Conservation (phyloP, 2,329 filamentous ascomycete genomes). For the Dactylellina cionopaga region DNA sequence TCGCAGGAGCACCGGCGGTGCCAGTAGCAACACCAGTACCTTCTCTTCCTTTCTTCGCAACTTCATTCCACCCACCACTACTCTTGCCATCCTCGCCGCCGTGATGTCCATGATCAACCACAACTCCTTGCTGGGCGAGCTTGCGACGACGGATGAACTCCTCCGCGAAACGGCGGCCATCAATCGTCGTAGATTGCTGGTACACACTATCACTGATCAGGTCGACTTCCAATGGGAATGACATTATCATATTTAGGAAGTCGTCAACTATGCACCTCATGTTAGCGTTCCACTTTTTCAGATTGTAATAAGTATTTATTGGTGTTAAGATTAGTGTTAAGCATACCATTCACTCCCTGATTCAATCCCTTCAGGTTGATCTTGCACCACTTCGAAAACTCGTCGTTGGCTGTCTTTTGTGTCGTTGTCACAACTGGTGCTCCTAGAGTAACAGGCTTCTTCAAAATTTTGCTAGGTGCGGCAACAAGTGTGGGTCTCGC, state of each 20-base stretch:
- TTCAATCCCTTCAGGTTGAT: constrained; percentile 80
- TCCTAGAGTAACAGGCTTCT: constrained; percentile 60
- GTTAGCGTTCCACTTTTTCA: neutral
- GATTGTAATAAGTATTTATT: neutral
- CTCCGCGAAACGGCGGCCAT: constrained; percentile 90
- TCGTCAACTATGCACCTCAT: constrained; percentile 72
- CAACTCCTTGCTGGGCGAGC: constrained; percentile 88
- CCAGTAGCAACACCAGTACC: neutral
- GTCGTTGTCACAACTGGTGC: constrained; percentile 64
- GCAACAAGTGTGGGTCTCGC: constrained; percentile 52
- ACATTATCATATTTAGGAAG: constrained; percentile 79
- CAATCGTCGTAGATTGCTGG: constrained; percentile 84
- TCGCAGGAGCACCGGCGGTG: neutral
- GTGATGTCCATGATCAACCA: constrained; percentile 73
- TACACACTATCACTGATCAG: constrained; percentile 93
- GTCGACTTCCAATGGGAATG: constrained; percentile 78
- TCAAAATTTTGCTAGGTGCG: constrained; percentile 44
- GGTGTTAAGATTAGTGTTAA: too few species aligned
- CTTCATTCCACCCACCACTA: constrained; percentile 88
- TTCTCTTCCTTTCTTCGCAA: constrained; percentile 74
- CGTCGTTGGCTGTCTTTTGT: constrained; percentile 75
- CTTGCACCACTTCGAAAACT: constrained; percentile 93
- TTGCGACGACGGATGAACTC: constrained; percentile 94
- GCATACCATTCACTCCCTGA: constrained; percentile 73
- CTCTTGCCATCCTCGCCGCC: constrained; percentile 63